These are phyloP conservation scores for Dioscorea alata DNA, from an alignment of 106 monocot species.

Conservation along the genomic window DNA sequence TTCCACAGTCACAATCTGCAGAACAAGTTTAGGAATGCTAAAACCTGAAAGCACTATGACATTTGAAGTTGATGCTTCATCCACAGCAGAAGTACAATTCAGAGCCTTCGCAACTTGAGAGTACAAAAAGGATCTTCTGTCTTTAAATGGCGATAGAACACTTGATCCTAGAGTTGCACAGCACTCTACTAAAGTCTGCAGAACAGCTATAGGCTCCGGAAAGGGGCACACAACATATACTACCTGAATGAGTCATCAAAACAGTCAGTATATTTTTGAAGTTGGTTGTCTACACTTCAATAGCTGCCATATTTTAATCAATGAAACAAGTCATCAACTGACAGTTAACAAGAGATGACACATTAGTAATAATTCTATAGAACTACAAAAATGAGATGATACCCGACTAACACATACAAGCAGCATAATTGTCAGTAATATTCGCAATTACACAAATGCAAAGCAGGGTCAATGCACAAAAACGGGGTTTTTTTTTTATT, in stretches of 20 bases:
- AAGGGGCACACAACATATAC: slow-evolving; percentile 93
- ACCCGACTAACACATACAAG: background rate
- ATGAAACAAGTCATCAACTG: too few relatives aligned
- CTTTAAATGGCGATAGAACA: slow-evolving; percentile 57
- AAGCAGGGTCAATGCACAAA: too few relatives aligned
- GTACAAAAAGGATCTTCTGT: slow-evolving; percentile 47
- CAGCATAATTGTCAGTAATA: background rate
- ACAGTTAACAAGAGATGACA: too few relatives aligned
- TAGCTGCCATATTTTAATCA: too few relatives aligned
- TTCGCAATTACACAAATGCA: too few relatives aligned
- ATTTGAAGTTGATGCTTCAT: slow-evolving; percentile 73
- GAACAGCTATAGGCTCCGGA: slow-evolving; percentile 65
- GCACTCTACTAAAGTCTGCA: slow-evolving; percentile 65
- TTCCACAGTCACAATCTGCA: slow-evolving; percentile 85
- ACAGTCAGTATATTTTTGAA: background rate
- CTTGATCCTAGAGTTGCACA: slow-evolving; percentile 65
- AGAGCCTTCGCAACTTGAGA: slow-evolving; percentile 71
- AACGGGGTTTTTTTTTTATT: too few relatives aligned
- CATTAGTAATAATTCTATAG: too few relatives aligned
- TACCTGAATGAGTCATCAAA: slow-evolving; percentile 36
- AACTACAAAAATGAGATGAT: background rate
- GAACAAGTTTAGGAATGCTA: slow-evolving; percentile 69
- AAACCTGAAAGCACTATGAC: slow-evolving; percentile 81
- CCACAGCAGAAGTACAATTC: slow-evolving; percentile 38
- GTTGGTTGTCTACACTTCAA: background rate